phyloP scores from a whole-genome alignment of 352 stramenopile genomes.

The Pythium rhizo-oryzae region DNA sequence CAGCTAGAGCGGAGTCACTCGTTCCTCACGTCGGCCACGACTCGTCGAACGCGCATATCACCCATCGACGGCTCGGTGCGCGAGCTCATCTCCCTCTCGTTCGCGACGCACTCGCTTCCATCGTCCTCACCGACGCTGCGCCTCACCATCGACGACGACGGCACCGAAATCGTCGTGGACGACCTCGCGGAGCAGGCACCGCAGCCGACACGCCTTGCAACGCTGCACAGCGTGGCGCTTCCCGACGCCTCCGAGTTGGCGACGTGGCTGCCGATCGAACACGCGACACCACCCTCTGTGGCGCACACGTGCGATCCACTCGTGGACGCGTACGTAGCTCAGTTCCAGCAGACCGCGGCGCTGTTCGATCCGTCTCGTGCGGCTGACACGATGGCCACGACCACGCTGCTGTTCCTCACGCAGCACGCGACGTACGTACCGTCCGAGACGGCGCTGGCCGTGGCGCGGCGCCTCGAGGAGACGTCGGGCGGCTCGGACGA shows the following conservation, averaged over 20 bases:
- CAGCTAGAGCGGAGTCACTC: neutral
- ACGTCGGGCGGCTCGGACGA: neutral
- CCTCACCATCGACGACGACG: neutral
- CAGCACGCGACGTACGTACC: constrained; percentile 36
- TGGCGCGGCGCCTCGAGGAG: constrained; percentile 11
- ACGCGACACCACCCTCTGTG: neutral
- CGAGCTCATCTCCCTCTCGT: neutral
- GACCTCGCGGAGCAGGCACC: neutral
- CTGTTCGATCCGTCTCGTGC: constrained; percentile 29
- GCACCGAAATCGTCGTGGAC: neutral
- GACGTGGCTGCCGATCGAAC: constrained; percentile 21
- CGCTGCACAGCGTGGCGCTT: neutral
- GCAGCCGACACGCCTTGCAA: neutral
- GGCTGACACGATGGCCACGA: neutral
- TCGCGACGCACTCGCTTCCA: neutral
- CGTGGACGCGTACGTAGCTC: constrained; percentile 18
- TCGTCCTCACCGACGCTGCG: neutral
- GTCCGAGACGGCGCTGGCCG: constrained; percentile 26
- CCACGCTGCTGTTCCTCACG: constrained; percentile 52
- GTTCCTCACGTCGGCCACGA: neutral
- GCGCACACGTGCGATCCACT: neutral
- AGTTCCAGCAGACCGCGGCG: constrained; percentile 25
- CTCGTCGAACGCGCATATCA: neutral
- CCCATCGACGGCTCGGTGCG: neutral
- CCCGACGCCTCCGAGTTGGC: neutral